These are phyloP conservation scores for Termitomyces sp. DNA, from an alignment of 768 basidiomycete genomes.

Conservation along the genomic window DNA sequence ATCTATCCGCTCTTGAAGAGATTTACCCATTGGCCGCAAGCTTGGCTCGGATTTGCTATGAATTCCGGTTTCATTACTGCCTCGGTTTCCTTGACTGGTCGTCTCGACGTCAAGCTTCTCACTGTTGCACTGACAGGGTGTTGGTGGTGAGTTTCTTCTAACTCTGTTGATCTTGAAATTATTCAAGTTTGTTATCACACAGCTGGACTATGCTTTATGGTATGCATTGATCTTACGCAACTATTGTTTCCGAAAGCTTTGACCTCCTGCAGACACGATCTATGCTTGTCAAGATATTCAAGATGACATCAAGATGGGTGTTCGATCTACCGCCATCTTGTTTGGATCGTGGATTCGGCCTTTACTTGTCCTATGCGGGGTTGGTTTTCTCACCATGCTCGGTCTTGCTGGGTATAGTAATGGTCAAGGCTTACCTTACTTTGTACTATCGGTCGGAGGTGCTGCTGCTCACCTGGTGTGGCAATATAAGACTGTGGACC, in stretches of 20 bases:
- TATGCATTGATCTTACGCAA: slow-evolving; percentile 10
- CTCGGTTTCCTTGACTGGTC: slow-evolving; percentile 37
- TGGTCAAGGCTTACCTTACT: slow-evolving; percentile 43
- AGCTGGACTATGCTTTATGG: slow-evolving; percentile 51
- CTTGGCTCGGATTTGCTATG: slow-evolving; percentile 57
- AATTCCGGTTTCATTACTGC: slow-evolving; percentile 48
- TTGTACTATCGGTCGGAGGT: slow-evolving; percentile 40
- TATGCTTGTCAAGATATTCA: slow-evolving; percentile 78
- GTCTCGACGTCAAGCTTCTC: slow-evolving; percentile 27
- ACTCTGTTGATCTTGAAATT: background rate
- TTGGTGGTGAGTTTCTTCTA: slow-evolving; percentile 35
- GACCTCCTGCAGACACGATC: slow-evolving; percentile 15
- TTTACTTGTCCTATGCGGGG: slow-evolving; percentile 47
- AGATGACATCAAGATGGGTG: slow-evolving; percentile 69
- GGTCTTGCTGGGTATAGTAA: slow-evolving; percentile 50
- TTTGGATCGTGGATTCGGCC: slow-evolving; percentile 58
- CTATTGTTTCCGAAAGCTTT: background rate
- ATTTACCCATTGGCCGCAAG: slow-evolving; percentile 56
- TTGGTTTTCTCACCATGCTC: slow-evolving; percentile 47
- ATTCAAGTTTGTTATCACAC: background rate
- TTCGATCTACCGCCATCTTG: slow-evolving; percentile 72
- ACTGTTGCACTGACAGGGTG: slow-evolving; percentile 31
- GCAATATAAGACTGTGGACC: slow-evolving; percentile 41
- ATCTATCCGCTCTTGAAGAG: slow-evolving; percentile 54
- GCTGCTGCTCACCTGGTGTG: slow-evolving; percentile 37